phyloP scores from a whole-genome alignment of 805 yeast species.

The Myxozyma neglecta region DNA sequence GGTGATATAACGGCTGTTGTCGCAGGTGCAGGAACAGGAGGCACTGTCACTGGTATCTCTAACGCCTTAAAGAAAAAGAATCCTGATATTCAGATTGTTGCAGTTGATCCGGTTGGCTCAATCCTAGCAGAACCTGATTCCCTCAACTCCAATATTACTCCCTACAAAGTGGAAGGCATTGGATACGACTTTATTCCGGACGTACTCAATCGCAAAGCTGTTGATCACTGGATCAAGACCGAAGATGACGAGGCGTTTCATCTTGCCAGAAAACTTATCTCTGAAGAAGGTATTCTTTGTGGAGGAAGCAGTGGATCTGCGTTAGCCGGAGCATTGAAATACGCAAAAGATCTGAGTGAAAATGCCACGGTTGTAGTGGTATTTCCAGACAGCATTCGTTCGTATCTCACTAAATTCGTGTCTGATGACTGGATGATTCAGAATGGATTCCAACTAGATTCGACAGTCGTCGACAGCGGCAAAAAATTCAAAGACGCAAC shows the following conservation, averaged over 20 bases:
- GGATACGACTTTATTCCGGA: conserved; percentile 89
- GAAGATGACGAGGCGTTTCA: conserved; percentile 78
- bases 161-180: conserved; percentile 83
- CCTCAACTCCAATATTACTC: conserved; percentile 56
- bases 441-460: conserved; percentile 53
- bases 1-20: conserved; percentile 72
- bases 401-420: conserved; percentile 81
- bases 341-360: conserved; percentile 67
- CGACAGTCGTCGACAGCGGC: conserved; percentile 23
- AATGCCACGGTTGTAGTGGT: conserved; percentile 75
- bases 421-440: conserved; percentile 89
- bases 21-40: conserved; percentile 95
- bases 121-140: conserved; percentile 77
- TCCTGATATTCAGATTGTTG: conserved; percentile 60
- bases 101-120: conserved; percentile 87
- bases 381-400: conserved; percentile 84
- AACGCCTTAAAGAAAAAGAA: conserved; percentile 71
- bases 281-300: conserved; percentile 81
- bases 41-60: conserved; percentile 83
- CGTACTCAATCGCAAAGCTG: conserved; percentile 62
- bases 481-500: conserved; percentile 52
- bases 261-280: conserved; percentile 76
- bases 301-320: conserved; percentile 92
- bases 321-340: conserved; percentile 71
- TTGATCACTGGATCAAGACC: conserved; percentile 83